Evolutionary conservation across 495 filamentous ascomycete species (phyloP).

Genomic region (Hyaloscypha variabilis): DNA sequence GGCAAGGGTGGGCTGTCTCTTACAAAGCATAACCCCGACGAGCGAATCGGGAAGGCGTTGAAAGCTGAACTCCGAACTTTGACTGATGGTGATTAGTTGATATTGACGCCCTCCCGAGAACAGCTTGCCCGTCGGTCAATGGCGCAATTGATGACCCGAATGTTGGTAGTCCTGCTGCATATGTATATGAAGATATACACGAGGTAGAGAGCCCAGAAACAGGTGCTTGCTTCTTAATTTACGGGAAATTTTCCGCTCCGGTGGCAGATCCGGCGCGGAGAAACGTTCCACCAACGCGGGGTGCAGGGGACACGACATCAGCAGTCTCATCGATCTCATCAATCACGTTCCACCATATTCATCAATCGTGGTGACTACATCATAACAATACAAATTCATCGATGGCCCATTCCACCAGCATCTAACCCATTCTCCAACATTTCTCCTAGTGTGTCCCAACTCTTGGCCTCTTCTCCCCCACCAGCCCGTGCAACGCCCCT

Average conservation of each 20-base stretch:
- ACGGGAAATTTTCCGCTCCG: too few species aligned
- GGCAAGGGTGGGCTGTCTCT: background rate
- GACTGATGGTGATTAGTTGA: background rate
- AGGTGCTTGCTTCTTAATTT: too few species aligned
- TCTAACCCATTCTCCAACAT: slow-evolving; percentile 55
- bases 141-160: background rate
- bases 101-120: background rate
- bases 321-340: too few species aligned
- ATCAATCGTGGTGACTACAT: background rate
- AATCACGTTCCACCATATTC: background rate
- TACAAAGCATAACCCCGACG: slow-evolving; percentile 1
- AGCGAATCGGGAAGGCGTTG: background rate
- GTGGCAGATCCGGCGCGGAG: too few species aligned
- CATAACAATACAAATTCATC: background rate
- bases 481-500: slow-evolving; percentile 62
- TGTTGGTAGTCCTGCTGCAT: background rate
- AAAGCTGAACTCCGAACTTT: background rate
- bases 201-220: background rate
- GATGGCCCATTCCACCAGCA: slow-evolving; percentile 1
- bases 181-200: background rate
- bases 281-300: too few species aligned
- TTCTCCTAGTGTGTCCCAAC: slow-evolving; percentile 61
- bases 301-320: too few species aligned
- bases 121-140: background rate
- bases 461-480: slow-evolving; percentile 45